phyloP scores from a whole-genome alignment of 805 yeast genomes.

The Wickerhamomyces chambardii region DNA sequence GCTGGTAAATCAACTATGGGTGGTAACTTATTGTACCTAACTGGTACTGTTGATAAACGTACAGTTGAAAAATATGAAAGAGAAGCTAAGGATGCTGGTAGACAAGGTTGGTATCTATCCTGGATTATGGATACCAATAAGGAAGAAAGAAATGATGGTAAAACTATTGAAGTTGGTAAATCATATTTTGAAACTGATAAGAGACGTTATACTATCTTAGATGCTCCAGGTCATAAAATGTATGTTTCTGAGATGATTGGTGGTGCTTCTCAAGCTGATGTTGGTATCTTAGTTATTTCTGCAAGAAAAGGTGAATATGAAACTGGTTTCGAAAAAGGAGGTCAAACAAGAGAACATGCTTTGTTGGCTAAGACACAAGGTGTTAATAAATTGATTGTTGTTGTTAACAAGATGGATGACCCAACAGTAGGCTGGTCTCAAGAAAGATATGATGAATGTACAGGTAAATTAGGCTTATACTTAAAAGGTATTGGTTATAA shows the following conservation, averaged over 20 bases:
- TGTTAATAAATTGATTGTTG: conserved; percentile 88
- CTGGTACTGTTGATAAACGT: conserved; percentile 98
- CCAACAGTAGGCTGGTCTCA: conserved; percentile 94
- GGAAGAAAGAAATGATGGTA: conserved; percentile 98
- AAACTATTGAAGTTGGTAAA: conserved; percentile 98
- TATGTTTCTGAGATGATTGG: conserved; percentile 99
- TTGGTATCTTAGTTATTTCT: conserved; percentile 92
- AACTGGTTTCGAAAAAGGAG: conserved; percentile 98
- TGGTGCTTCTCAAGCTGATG: conserved; percentile 99
- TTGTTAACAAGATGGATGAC: conserved; percentile 98
- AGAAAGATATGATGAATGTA: conserved; percentile 95
- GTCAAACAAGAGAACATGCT: conserved; percentile 98
- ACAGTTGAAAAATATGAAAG: conserved; percentile 96
- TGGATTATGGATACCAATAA: conserved; percentile 99
- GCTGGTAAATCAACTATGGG: conserved; percentile 99
- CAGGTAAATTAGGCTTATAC: conserved; percentile 65
- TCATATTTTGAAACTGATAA: conserved; percentile 96
- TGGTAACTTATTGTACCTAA: conserved; percentile 86
- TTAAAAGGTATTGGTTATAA: conserved; percentile 86
- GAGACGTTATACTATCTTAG: conserved; percentile 95
- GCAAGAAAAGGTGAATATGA: conserved; percentile 99
- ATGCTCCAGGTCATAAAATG: conserved; percentile 99
- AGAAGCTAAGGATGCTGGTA: conserved; percentile 98
- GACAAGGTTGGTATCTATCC: conserved; percentile 99
- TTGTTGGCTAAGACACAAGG: conserved; percentile 97